Base-by-base conservation (phyloP, 2,329 filamentous ascomycete species). In the Trichophyton benhamiae region DNA sequence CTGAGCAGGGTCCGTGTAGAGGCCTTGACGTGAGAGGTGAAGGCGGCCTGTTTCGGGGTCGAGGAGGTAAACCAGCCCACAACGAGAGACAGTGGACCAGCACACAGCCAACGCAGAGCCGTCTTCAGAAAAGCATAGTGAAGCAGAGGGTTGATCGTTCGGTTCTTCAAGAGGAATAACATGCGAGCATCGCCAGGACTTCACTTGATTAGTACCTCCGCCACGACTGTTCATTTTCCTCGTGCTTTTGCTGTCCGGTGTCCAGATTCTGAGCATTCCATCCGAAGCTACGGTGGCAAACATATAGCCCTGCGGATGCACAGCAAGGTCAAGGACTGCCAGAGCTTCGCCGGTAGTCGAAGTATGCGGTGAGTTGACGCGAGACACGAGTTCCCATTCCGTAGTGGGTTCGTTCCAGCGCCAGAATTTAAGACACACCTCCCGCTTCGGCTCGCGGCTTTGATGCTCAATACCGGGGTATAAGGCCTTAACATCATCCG, bases 401-500 rank as follows among this genome's bases (percentile, higher is more conserved):
- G 69, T 82, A 70, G 69, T 78, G 70, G 68, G 79, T 69, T 68
- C 78, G 70, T 75, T 83, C 83, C 75, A 88, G 74, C 72, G 85
- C 94, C 94, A 99, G 72, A 99, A 94, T 71, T 96, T 96, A 58
- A 99, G 79, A 68, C 88, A 88, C 0, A 91, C 83, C 71, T 97
- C 92, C 8, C 52, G 25, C n/a, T n/a, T 36, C 8, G 52, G 30
- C 20, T 41, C 36, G 7, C 41, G 49, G 13, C 38, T 58, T n/a
- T 17, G 17, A 30, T 44, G 25, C 22, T 59, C 59, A 25, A 72
- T 62, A 44, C 65, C 66, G 13, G 72, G 68, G 59, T 78, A 73
- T 30, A 88, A 72, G 61, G 81, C 80, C 44, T 83, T 80, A 13
- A 88, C 74, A 69, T 96, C 91, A 63, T 82, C 78, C 11, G 77